Evolutionary conservation across 2,329 filamentous ascomycete genomes (phyloP).

Genomic region (Colletotrichum shisoi): DNA sequence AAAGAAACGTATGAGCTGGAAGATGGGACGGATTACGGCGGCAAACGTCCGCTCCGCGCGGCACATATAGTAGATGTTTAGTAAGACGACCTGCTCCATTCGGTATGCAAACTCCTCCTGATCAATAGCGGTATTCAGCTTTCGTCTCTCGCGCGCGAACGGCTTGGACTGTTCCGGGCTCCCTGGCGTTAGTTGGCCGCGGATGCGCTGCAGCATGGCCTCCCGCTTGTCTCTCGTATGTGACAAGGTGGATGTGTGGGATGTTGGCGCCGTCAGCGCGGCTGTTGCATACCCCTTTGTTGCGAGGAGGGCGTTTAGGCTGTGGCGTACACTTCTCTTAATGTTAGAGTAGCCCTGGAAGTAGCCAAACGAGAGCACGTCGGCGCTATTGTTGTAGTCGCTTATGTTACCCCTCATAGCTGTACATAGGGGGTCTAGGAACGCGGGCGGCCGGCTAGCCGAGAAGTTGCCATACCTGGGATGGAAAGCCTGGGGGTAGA

Average conservation of each 20-base stretch:
- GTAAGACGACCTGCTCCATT: slow-evolving; percentile 30
- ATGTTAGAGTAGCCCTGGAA: slow-evolving; percentile 37
- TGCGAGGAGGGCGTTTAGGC: slow-evolving; percentile 15
- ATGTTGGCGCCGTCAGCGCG: slow-evolving; percentile 21
- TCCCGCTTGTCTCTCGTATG: slow-evolving; percentile 8
- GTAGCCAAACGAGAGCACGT: slow-evolving; percentile 34
- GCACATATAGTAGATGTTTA: slow-evolving; percentile 13
- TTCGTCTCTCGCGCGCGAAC: slow-evolving; percentile 15
- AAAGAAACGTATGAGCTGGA: slow-evolving; percentile 37
- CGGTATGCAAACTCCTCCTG: slow-evolving; percentile 18
- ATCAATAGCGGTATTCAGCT: slow-evolving; percentile 8
- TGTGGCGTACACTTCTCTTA: slow-evolving; percentile 33
- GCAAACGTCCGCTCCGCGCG: slow-evolving; percentile 15
- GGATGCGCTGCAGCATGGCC: slow-evolving; percentile 7
- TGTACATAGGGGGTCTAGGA: slow-evolving; percentile 2
- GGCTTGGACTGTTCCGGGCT: slow-evolving; percentile 21
- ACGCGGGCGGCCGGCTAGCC: not conserved
- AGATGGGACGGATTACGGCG: slow-evolving; percentile 30
- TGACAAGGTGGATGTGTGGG: not conserved
- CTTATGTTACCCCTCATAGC: slow-evolving; percentile 18
- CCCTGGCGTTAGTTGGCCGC: no score
- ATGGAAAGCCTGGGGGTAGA: slow-evolving; percentile 26
- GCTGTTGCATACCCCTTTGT: slow-evolving; percentile 25
- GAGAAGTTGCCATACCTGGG: slow-evolving; percentile 19
- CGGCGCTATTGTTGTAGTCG: slow-evolving; percentile 22